A percentile compares a stretch with the other conserved stretches of the same genome.
These are phyloP conservation scores for Ceratobasidium papillatum DNA, from an alignment of 1,284 basidiomycete genomes.

Conservation along the genomic window DNA sequence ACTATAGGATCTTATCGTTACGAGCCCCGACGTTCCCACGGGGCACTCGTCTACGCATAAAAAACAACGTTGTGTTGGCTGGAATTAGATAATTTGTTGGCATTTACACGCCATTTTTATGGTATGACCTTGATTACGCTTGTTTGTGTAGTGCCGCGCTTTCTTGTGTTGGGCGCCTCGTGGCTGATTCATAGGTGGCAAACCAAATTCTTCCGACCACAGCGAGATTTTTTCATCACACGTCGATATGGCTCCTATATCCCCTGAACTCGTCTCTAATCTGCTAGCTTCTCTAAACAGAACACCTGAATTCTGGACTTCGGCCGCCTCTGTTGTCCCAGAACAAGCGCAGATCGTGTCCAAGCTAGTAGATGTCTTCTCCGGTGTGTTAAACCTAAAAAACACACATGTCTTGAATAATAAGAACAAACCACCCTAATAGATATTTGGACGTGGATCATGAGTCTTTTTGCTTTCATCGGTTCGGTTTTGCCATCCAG, in stretches of 20 bases:
- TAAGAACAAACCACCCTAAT: not conserved
- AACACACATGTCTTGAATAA: not conserved
- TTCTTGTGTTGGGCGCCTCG: not conserved
- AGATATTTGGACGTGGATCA: conserved; percentile 20
- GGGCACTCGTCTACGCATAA: too few relatives aligned
- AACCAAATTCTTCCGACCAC: conserved; percentile 1
- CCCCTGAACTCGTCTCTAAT: conserved; percentile 1
- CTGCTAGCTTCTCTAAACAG: not conserved
- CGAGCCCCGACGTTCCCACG: too few relatives aligned
- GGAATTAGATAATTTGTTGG: too few relatives aligned
- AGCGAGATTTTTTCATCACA: not conserved
- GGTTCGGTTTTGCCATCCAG: not conserved
- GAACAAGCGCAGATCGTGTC: not conserved
- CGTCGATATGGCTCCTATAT: conserved; percentile 27
- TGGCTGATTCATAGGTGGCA: not conserved
- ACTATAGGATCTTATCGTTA: too few relatives aligned
- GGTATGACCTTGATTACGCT: too few relatives aligned
- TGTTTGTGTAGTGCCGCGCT: not conserved
- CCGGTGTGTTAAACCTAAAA: not conserved
- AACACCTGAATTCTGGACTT: conserved; percentile 1
- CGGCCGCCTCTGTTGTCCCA: not conserved
- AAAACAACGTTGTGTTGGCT: too few relatives aligned
- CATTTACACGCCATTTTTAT: too few relatives aligned
- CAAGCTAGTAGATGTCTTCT: not conserved
- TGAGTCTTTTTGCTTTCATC: conserved; percentile 6